These are phyloP conservation scores for Corchorus capsularis DNA, from an alignment of 345 rosid genomes.

Conservation along the genomic window DNA sequence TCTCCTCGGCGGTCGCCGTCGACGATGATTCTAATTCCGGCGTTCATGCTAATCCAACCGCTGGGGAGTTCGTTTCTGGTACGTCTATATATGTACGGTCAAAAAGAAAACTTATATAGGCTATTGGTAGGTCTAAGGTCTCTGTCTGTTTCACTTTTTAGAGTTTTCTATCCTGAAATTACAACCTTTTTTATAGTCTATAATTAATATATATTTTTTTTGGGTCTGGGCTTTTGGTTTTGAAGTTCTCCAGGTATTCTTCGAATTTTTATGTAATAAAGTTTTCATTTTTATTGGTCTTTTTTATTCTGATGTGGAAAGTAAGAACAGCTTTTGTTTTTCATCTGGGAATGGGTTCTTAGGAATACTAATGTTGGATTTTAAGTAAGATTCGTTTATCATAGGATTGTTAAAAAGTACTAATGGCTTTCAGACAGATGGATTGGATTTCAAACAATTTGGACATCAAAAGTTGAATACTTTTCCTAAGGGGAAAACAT, in stretches of 20 bases:
- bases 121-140: background rate
- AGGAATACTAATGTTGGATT: background rate
- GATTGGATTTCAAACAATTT: background rate
- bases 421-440: too few species aligned
- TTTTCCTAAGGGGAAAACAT: background rate
- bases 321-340: background rate
- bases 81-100: conserved; percentile 14
- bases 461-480: background rate
- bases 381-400: background rate
- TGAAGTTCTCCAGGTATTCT: background rate
- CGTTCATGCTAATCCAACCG: conserved; percentile 57
- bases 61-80: conserved; percentile 82
- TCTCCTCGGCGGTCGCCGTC: conserved; percentile 25
- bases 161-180: background rate
- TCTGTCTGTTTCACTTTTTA: background rate
- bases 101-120: background rate
- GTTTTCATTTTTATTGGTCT: background rate
- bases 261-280: background rate
- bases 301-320: background rate
- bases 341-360: background rate
- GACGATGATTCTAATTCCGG: conserved; percentile 33
- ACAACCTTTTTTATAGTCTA: background rate
- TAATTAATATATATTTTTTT: background rate
- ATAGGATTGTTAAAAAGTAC: too few species aligned
- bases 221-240: background rate